Base-by-base conservation (phyloP, 176 grass and related monocot species). In the Musa itinerans region DNA sequence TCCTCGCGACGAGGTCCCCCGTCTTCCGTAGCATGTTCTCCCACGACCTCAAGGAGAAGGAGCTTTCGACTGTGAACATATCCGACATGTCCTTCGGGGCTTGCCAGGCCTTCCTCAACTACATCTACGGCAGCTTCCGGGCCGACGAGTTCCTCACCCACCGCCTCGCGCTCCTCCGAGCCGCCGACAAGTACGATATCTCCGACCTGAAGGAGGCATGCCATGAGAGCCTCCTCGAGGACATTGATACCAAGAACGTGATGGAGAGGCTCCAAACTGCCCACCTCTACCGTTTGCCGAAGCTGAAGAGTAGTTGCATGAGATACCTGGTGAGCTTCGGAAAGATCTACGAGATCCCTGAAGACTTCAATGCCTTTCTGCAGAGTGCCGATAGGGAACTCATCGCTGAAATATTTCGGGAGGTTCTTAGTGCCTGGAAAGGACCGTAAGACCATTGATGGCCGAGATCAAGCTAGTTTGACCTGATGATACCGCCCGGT, bases 11-110 rank as follows among this genome's bases (percentile, higher is more conserved):
- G 20, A 79, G 88, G 1, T 99, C 95, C 6, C 88, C 95, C 0
- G 88, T 99, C 65, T 99, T 99, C 76, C 49, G 87, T 57, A 89
- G 90, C 86, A 99, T 99, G 95, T 99, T 99, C 88, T 89, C 84
- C 11, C 95, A 99, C 76, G 72, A 94, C 78, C 88, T 99, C 54
- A 82, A 78, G 80, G 95, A 99, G 85, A 99, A 94, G 55, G 95
- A 94, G 25, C 81, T 87, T 61, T 89, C 95, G 49, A 79, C 87
- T 0, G 78, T 99, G 8, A 74, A 94, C 82, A 99, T 99, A 34
- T 81, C 95, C 1, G 95, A 94, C 80, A 99, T 99, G 95, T 82
- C 90, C 73, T 67, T 92, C 19, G 79, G 86, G 51, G 76, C 88
- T 1, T 98, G 90, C 78, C 94, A 73, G 29, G 90, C 90, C 50